phyloP scores from a whole-genome alignment of 495 filamentous ascomycete genomes.

The Niebla homalea region DNA sequence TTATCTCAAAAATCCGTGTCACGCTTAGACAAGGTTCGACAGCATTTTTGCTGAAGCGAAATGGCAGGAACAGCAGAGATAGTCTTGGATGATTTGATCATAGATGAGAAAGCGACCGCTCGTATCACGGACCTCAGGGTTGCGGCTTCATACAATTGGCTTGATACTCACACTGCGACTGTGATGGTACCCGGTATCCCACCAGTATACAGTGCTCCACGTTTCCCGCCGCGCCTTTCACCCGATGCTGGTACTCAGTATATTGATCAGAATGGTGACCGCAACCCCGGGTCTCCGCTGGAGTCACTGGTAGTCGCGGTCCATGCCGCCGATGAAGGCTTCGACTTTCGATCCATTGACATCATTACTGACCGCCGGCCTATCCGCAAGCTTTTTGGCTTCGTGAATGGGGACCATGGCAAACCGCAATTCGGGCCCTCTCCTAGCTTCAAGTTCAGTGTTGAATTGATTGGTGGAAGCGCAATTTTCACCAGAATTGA shows the following conservation, averaged over 20 bases:
- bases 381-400: neutral
- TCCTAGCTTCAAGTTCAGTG: constrained; percentile 1
- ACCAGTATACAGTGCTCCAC: constrained; percentile 1
- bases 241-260: neutral
- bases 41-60: too few species aligned
- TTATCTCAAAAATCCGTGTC: too few species aligned
- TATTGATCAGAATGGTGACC: constrained; percentile 5
- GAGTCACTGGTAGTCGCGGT: constrained; percentile 1
- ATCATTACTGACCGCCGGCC: constrained; percentile 5
- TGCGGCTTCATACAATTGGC: constrained; percentile 11
- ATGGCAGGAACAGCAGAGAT: too few species aligned
- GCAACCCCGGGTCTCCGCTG: constrained; percentile 1
- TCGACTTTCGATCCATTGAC: neutral
- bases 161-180: constrained; percentile 1
- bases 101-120: too few species aligned
- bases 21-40: too few species aligned
- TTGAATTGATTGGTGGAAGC: constrained; percentile 1
- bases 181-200: constrained; percentile 9
- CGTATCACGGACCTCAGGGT: neutral
- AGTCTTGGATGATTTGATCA: too few species aligned
- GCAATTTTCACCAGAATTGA: constrained; percentile 4
- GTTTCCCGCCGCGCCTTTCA: neutral
- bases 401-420: neutral
- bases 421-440: neutral
- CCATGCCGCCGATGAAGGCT: neutral